A percentile compares a stretch with the other conserved stretches of the same genome.
These are phyloP conservation scores for Alternaria hordeiaustralica DNA, from an alignment of 2,329 filamentous ascomycete species.

Conservation along the genomic window DNA sequence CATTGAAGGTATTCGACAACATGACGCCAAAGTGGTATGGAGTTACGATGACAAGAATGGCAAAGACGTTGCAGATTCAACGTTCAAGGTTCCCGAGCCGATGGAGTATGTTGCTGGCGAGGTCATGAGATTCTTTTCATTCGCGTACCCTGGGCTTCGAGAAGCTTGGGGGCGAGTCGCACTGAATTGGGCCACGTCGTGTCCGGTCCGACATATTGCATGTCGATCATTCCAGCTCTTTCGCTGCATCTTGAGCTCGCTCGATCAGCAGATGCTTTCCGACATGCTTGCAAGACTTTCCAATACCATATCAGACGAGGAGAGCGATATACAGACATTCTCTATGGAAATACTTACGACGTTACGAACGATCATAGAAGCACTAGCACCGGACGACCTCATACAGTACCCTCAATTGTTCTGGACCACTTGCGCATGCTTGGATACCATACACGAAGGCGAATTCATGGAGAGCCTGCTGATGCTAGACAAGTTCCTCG, in stretches of 20 bases:
- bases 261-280: constrained; percentile 92
- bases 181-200: constrained; percentile 94
- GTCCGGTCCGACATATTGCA: constrained; percentile 90
- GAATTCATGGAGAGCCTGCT: constrained; percentile 91
- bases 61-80: constrained; percentile 70
- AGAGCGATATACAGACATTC: constrained; percentile 91
- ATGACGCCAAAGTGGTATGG: constrained; percentile 88
- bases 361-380: constrained; percentile 86
- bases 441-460: constrained; percentile 95
- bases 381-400: constrained; percentile 78
- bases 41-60: constrained; percentile 91
- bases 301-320: constrained; percentile 95
- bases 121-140: constrained; percentile 83
- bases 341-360: constrained; percentile 98
- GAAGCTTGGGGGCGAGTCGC: constrained; percentile 91
- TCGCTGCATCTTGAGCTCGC: constrained; percentile 85
- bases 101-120: constrained; percentile 86
- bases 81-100: constrained; percentile 80
- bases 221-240: constrained; percentile 98
- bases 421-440: constrained; percentile 95
- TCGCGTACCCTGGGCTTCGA: constrained; percentile 84
- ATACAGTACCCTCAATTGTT: constrained; percentile 94
- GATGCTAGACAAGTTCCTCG: constrained; percentile 87
- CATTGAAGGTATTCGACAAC: constrained; percentile 83
- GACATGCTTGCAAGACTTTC: constrained; percentile 96